A percentile compares a stretch with the other conserved stretches of the same genome.
Conservation (phyloP, 352 stramenopile genomes). For the Pythium phragmitis region DNA sequence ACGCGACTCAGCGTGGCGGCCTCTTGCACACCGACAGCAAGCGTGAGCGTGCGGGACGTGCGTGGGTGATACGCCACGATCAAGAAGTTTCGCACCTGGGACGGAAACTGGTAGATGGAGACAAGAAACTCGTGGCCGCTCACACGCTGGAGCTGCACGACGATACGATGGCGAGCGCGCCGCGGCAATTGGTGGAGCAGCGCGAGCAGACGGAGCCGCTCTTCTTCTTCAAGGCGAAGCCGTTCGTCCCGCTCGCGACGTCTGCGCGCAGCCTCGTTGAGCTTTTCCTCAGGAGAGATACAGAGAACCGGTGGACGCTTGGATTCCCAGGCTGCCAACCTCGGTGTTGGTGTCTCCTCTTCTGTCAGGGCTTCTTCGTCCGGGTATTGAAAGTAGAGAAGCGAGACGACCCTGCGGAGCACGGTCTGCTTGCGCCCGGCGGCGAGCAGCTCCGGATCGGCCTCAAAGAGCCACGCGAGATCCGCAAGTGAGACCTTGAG, state of each 20-base stretch:
- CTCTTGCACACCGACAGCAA: conserved; percentile 46
- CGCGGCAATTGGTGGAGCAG: conserved; percentile 43
- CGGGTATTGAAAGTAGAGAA: conserved; percentile 70
- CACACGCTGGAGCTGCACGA: conserved; percentile 33
- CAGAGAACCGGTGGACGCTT: conserved; percentile 27
- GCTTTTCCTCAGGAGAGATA: conserved; percentile 42
- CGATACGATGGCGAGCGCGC: conserved; percentile 49
- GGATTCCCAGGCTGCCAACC: background rate
- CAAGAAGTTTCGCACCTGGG: conserved; percentile 54
- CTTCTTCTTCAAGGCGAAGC: conserved; percentile 45
- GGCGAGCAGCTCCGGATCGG: conserved; percentile 39
- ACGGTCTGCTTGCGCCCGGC: conserved; percentile 56
- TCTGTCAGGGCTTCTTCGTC: background rate
- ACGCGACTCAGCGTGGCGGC: conserved; percentile 37
- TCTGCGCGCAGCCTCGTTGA: conserved; percentile 44
- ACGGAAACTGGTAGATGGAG: conserved; percentile 61
- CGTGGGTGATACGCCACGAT: conserved; percentile 51
- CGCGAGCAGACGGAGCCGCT: conserved; percentile 44
- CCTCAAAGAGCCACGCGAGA: conserved; percentile 53
- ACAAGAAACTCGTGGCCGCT: conserved; percentile 48
- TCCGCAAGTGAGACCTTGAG: conserved; percentile 49
- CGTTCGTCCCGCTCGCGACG: conserved; percentile 54
- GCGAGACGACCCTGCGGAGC: conserved; percentile 44
- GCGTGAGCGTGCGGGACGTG: conserved; percentile 36
- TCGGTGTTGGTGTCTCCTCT: background rate